These are phyloP conservation scores for Spiromastix sp. DNA, from an alignment of 2,329 filamentous ascomycete genomes.

Conservation along the genomic window DNA sequence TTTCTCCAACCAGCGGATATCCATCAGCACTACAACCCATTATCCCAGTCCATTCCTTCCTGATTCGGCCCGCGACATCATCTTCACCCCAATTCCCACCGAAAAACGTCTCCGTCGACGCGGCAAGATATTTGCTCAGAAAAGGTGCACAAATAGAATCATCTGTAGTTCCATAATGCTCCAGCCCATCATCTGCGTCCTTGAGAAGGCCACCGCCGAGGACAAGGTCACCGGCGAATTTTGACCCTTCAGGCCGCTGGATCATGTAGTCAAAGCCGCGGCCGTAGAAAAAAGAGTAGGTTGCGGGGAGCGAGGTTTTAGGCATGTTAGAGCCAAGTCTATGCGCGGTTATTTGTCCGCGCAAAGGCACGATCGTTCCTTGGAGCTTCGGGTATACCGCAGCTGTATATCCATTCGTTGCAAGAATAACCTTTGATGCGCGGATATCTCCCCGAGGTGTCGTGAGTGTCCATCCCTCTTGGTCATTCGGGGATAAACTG, in stretches of 20 bases:
- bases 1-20: constrained; percentile 42
- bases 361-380: constrained; percentile 39
- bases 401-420: constrained; percentile 46
- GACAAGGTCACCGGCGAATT: constrained; percentile 12
- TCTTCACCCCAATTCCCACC: constrained; percentile 35
- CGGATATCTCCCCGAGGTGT: constrained; percentile 35
- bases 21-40: constrained; percentile 48
- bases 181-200: constrained; percentile 11
- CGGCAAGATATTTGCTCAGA: constrained; percentile 17
- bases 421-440: constrained; percentile 38
- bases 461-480: constrained; percentile 18
- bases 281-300: constrained; percentile 16
- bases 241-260: constrained; percentile 13
- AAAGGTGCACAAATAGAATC: constrained; percentile 10
- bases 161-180: constrained; percentile 16
- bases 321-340: constrained; percentile 11
- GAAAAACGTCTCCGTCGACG: constrained; percentile 20
- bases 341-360: constrained; percentile 41
- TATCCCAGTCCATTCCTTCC: constrained; percentile 44
- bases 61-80: constrained; percentile 32
- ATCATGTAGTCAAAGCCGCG: constrained; percentile 30
- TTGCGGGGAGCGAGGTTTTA: constrained; percentile 4
- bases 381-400: constrained; percentile 35
- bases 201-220: constrained; percentile 16
- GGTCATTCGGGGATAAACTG: constrained; percentile 7